Evolutionary conservation across 768 basidiomycete species (phyloP).

Genomic region (Tulasnella sp.): DNA sequence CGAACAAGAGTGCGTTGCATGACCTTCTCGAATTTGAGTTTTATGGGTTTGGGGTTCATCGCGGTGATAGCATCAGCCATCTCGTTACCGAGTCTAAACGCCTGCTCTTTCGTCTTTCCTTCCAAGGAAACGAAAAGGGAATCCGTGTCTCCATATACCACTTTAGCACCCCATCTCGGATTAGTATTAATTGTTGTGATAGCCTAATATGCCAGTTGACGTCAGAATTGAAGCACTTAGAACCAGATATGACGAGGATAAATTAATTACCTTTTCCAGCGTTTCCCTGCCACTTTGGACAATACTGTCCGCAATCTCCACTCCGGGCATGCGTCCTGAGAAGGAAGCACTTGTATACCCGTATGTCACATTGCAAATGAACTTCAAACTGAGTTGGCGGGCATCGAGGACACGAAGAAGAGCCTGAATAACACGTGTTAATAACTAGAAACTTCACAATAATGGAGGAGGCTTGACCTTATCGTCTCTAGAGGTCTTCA

Average conservation of each 20-base stretch:
- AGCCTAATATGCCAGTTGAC: conserved; percentile 51
- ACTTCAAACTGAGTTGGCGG: conserved; percentile 89
- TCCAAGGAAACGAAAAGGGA: conserved; percentile 89
- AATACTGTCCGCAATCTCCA: conserved; percentile 97
- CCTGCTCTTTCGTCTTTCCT: conserved; percentile 89
- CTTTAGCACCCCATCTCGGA: conserved; percentile 81
- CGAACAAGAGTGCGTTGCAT: conserved; percentile 11
- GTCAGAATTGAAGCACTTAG: neutral
- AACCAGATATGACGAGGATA: neutral
- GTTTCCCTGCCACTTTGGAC: conserved; percentile 96
- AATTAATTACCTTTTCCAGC: conserved; percentile 69
- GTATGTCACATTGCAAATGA: conserved; percentile 90
- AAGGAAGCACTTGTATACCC: conserved; percentile 93
- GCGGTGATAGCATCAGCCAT: conserved; percentile 85
- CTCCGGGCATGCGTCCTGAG: conserved; percentile 96
- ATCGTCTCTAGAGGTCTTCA: conserved; percentile 75
- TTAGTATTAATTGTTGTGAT: conserved; percentile 72
- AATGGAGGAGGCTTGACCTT: conserved; percentile 50
- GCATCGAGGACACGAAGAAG: conserved; percentile 77
- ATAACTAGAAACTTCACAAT: conserved; percentile 13
- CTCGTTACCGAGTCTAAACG: conserved; percentile 87
- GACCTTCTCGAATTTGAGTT: conserved; percentile 98
- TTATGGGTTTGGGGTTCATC: conserved; percentile 84
- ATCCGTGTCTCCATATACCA: conserved; percentile 98
- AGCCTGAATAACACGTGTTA: conserved; percentile 46